Conservation (phyloP, 1,284 basidiomycete species). For the Ustilago hordei region DNA sequence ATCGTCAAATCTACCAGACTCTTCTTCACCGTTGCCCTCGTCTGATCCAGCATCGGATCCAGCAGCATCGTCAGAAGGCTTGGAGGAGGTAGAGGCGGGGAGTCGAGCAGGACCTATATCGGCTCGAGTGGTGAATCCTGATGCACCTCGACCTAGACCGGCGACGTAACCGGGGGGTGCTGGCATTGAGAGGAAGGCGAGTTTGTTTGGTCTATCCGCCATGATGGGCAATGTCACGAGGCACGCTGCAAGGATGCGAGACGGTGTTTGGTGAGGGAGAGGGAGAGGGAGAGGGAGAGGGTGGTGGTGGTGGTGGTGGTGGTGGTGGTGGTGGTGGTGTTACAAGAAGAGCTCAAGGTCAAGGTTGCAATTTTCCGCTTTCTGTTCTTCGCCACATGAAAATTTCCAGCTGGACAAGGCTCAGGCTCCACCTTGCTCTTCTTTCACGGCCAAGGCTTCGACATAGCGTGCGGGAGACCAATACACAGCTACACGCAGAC, state of each 20-base stretch:
- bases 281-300: too few relatives aligned
- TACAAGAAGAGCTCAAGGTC: too few relatives aligned
- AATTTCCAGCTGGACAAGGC: neutral
- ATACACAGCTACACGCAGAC: too few relatives aligned
- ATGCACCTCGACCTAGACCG: slow-evolving; percentile 74
- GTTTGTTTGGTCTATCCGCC: slow-evolving; percentile 60
- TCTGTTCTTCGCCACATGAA: slow-evolving; percentile 22
- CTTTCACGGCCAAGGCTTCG: neutral
- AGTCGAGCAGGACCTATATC: slow-evolving; percentile 98
- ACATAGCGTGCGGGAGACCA: too few relatives aligned
- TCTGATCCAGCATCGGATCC: slow-evolving; percentile 14
- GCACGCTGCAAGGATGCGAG: neutral
- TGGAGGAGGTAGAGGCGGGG: slow-evolving; percentile 73
- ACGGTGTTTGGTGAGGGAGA: neutral
- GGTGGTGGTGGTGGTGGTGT: slow-evolving; percentile 5
- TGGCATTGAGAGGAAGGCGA: slow-evolving; percentile 64
- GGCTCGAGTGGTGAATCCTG: slow-evolving; percentile 96
- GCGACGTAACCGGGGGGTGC: slow-evolving; percentile 68
- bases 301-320: slow-evolving; percentile 1
- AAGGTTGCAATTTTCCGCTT: neutral
- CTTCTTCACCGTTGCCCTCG: slow-evolving; percentile 74
- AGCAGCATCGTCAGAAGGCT: slow-evolving; percentile 11
- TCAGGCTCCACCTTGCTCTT: slow-evolving; percentile 16
- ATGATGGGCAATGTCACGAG: slow-evolving; percentile 19
- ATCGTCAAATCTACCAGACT: slow-evolving; percentile 89